Percentiles rank a stretch among this genome's conserved stretches.
Evolutionary conservation across 1,284 basidiomycete species (phyloP).

Genomic region (Pascua sp.): DNA sequence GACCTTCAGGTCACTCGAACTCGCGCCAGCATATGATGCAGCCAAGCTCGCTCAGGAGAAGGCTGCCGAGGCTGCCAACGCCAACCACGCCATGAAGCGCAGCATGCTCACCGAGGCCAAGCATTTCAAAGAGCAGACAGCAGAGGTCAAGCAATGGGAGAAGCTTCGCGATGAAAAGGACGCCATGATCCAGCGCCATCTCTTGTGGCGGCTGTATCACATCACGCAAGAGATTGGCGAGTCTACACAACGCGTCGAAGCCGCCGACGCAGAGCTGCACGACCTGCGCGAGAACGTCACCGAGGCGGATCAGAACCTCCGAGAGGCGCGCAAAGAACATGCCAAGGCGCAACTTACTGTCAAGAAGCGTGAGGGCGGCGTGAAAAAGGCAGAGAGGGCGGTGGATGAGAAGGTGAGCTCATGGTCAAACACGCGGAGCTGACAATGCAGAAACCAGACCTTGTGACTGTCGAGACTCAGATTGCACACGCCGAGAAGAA

Average conservation of each 20-base stretch:
- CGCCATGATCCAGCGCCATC: conserved; percentile 70
- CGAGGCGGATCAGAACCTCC: conserved; percentile 63
- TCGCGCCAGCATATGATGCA: conserved; percentile 82
- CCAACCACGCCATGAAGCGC: conserved; percentile 88
- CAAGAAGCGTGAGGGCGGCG: conserved; percentile 67
- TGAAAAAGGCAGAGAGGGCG: conserved; percentile 77
- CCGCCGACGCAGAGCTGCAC: conserved; percentile 66
- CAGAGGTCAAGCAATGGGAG: conserved; percentile 87
- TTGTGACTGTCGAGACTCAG: conserved; percentile 77
- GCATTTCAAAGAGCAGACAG: conserved; percentile 95
- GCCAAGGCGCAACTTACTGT: conserved; percentile 71
- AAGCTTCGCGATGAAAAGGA: conserved; percentile 72
- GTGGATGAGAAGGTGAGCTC: conserved; percentile 70
- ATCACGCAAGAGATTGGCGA: conserved; percentile 75
- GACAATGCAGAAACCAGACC: conserved; percentile 61
- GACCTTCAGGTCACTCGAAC: conserved; percentile 64
- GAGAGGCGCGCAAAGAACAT: conserved; percentile 71
- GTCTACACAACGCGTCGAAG: conserved; percentile 66
- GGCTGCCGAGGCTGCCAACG: conserved; percentile 87
- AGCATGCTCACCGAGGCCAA: conserved; percentile 93
- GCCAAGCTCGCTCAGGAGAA: conserved; percentile 82
- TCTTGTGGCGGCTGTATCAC: conserved; percentile 87
- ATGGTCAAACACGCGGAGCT: no score
- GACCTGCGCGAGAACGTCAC: conserved; percentile 55
- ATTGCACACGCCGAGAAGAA: conserved; percentile 81